phyloP scores from a whole-genome alignment of 116 monocot genomes.

The Zostera marina region DNA sequence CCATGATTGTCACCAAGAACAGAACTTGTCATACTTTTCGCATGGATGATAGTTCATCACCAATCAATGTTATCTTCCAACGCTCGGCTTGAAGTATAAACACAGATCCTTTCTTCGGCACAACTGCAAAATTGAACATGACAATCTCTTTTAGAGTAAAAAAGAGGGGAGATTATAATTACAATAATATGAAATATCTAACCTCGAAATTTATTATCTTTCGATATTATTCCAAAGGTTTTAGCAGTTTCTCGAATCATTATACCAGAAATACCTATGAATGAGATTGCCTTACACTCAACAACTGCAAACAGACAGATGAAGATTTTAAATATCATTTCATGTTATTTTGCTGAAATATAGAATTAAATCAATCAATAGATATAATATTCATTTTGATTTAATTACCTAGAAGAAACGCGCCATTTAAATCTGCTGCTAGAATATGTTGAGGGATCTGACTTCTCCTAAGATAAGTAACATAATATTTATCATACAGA shows the following conservation, averaged over 20 bases:
- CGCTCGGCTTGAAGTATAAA: constrained; percentile 23
- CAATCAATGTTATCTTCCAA: constrained; percentile 30
- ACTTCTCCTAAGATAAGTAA: constrained; percentile 38
- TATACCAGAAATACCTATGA: constrained; percentile 42
- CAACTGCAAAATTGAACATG: constrained; percentile 13
- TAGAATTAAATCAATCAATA: not conserved
- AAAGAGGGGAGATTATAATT: not conserved
- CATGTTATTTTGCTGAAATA: not conserved
- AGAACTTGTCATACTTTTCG: too few relatives aligned
- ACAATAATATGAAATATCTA: not conserved
- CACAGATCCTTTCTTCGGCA: constrained; percentile 23
- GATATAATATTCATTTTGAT: not conserved
- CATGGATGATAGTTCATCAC: constrained; percentile 17
- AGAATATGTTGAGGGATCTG: constrained; percentile 45
- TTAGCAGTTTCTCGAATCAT: constrained; percentile 82
- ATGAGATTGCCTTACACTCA: constrained; percentile 43
- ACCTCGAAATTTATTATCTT: constrained; percentile 33
- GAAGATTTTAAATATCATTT: not conserved
- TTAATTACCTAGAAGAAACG: constrained; percentile 52
- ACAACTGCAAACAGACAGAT: constrained; percentile 34
- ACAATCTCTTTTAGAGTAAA: not conserved
- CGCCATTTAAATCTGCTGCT: constrained; percentile 71
- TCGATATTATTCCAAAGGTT: constrained; percentile 71
- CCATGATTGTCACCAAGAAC: too few relatives aligned
- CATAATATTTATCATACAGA: not conserved